These are phyloP conservation scores for Flaveria linearis DNA, from an alignment of 129 eudicot genomes.

Conservation along the genomic window DNA sequence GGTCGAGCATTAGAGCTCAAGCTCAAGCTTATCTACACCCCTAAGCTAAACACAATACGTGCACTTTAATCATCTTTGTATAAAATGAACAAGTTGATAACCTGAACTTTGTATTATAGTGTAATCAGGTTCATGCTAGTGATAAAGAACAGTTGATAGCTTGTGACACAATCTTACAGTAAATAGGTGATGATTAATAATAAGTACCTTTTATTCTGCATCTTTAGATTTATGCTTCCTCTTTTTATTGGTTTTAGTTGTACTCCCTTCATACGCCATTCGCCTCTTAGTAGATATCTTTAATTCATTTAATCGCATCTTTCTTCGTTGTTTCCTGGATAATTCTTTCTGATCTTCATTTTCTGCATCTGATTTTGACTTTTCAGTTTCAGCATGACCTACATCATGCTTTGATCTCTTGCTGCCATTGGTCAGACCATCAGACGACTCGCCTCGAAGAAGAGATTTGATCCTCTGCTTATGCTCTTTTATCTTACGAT, in stretches of 20 bases:
- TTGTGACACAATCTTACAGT: background rate
- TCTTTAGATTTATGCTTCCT: conserved; percentile 41
- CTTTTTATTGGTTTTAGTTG: conserved; percentile 50
- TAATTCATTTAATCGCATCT: conserved; percentile 38
- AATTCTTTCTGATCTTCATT: conserved; percentile 35
- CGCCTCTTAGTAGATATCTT: conserved; percentile 56
- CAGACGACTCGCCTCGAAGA: conserved; percentile 38
- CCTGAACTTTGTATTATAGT: background rate
- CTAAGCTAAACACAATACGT: too few relatives aligned
- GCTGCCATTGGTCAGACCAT: conserved; percentile 14
- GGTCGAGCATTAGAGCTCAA: too few relatives aligned
- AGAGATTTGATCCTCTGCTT: conserved; percentile 47
- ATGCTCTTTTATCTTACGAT: conserved; percentile 39
- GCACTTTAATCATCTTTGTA: background rate
- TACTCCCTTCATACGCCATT: conserved; percentile 61
- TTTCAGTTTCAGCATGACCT: conserved; percentile 32
- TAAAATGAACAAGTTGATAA: background rate
- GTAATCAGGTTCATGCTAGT: background rate
- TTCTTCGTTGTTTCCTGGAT: conserved; percentile 59
- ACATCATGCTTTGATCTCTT: conserved; percentile 16
- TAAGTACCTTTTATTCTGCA: conserved; percentile 25
- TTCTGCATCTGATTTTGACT: conserved; percentile 27
- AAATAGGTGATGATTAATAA: background rate
- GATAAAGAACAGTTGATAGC: background rate
- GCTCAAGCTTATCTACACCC: too few relatives aligned